Evolutionary conservation across 2,329 filamentous ascomycete species (phyloP), one percentile per base, ranked within the genome.

Genomic region (Colletotrichum sp.): DNA sequence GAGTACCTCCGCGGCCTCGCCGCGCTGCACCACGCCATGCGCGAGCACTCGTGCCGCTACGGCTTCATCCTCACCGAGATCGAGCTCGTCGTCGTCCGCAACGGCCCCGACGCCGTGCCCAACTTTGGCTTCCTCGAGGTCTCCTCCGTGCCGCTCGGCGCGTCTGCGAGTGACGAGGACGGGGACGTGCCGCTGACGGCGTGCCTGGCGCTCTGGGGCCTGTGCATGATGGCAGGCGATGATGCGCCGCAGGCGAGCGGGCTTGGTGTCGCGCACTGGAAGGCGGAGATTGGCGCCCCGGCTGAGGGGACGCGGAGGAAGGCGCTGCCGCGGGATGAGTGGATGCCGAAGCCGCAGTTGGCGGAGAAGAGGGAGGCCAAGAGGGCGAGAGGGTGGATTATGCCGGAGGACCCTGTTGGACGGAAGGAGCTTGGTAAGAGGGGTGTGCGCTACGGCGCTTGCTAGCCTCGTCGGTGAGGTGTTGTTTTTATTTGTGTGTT

Each of bases 61-160:
- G 96, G 96, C 70, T 98, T 98, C 88, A 96, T 98, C 84, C 92
- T 98, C 82, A 98, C 95, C 2, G 96, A 98, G 86, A 98, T 98
- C 80, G 96, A 98, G 86, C 92, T 98, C 10, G 93, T 98, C 52
- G 93, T 97, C 79, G 95, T 98, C 1, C 95, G 96, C 80, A 95
- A 94, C 78, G 96, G 96, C 68, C 91, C 83, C 79, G 93, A 89
- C 80, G 86, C 89, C 55, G 92, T 92, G 2, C 96, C 96, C 0
- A 93, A 95, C 83, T 98, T 98, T 81, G 96, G 96, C n/a, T 95
- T 93, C 84, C 88, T 98, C 7, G 96, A 98, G 84, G 90, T 98
- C 32, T 87, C 88, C 22, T 89, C 88, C 58, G 89, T 93, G 25
- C 91, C 91, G 80, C 89, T 93, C 52, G 43, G 43, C n/a, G 89